A percentile compares a stretch with the other conserved stretches of the same genome.
Evolutionary conservation across 2,329 filamentous ascomycete species (phyloP).

Genomic region (Colletotrichum spaethianum): DNA sequence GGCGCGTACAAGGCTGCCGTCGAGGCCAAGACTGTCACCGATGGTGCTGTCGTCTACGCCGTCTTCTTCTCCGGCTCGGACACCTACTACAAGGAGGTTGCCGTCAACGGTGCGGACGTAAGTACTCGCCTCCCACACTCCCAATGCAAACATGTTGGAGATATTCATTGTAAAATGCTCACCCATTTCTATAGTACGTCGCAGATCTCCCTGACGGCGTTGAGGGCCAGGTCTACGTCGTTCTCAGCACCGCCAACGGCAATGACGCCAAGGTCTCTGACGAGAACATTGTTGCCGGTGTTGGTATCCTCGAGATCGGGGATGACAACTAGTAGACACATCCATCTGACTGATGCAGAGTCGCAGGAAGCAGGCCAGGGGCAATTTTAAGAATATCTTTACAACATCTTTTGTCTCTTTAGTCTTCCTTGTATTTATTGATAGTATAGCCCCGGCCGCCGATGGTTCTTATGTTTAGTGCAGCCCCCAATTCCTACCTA

Average conservation of each 20-base stretch:
- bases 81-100: constrained; percentile 41
- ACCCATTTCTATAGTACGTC: constrained; percentile 40
- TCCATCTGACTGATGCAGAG: neutral
- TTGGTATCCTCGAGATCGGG: constrained; percentile 52
- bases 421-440: constrained; percentile 1
- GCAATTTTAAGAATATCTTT: neutral
- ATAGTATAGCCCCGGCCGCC: neutral
- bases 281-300: constrained; percentile 55
- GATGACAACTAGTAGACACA: neutral
- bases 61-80: constrained; percentile 51
- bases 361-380: neutral
- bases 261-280: constrained; percentile 48
- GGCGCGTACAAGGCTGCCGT: constrained; percentile 42
- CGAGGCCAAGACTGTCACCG: constrained; percentile 29
- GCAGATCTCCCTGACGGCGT: constrained; percentile 47
- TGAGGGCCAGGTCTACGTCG: constrained; percentile 57
- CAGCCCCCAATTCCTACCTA: no score
- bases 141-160: constrained; percentile 34
- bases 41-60: constrained; percentile 46
- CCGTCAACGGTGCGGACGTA: constrained; percentile 32
- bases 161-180: constrained; percentile 40
- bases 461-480: neutral
- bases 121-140: constrained; percentile 44
- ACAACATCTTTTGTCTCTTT: neutral
- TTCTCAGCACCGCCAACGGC: constrained; percentile 55